Base-by-base conservation (phyloP, 2,329 filamentous ascomycete genomes). In the Pestalotiopsis sp. region DNA sequence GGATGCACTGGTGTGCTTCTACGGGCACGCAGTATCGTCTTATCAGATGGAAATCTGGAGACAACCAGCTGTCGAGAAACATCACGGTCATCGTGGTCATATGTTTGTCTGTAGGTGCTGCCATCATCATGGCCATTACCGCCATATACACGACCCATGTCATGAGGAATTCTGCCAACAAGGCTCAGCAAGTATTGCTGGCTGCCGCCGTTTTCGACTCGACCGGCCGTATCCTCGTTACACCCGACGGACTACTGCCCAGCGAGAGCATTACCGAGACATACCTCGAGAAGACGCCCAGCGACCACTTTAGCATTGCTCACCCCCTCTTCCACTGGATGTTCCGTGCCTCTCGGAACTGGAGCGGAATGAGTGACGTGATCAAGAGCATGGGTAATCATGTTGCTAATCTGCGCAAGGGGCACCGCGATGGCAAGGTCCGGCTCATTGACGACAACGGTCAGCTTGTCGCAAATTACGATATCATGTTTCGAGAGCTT, bases 311-410 rank as follows among this genome's bases (percentile, higher is more conserved):
- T 75, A 90, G 90, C 68, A 90, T 90, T 27, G 88, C 89, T 0
- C 93, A 97, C 76, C 89, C 92, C 0, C 89, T 95, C 1, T 97
- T 96, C 79, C 89, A 94, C 64, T 97, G 94, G 94, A 91, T 96
- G 75, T 97, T 93, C 76, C 88, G 92, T 68, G 92, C 93, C 2
- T 93, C 92, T 6, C 87, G 90, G 69, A 92, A 94, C 78, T 97
- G 94, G 94, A 77, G 81, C 7, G 87, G 88, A 56, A 86, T 97
- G 31, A 85, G 85, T 67, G 87, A 89, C 59, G 83, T 96, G 4
- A 84, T 97, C 27, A 87, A 88, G 6, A 87, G 87, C 57, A 97
- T 97, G 91, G 86, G 87, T 66, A 85, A 84, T 52, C 93, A 96
- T 72, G 80, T 97, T n/a, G 81, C 85, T 73, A 72, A 84, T 77